These are phyloP conservation scores for Plasmodium yoelii DNA, from an alignment of 169 alveolate species.

Conservation along the genomic window DNA sequence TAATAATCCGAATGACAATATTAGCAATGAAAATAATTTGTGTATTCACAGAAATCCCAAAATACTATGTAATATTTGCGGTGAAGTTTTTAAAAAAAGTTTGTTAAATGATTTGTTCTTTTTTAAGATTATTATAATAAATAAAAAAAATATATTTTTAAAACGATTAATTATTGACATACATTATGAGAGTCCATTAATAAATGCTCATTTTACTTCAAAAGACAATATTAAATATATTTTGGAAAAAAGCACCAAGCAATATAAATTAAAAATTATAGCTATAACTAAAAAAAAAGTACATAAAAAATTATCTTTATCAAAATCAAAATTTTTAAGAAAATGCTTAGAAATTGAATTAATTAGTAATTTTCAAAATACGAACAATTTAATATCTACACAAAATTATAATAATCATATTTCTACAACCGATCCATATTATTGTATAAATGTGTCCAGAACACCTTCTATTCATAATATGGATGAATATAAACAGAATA, in stretches of 20 bases:
- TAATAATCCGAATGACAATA: not conserved
- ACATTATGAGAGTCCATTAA: constrained; percentile 68
- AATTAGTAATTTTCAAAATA: constrained; percentile 18
- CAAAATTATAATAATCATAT: not conserved
- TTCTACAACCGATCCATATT: not conserved
- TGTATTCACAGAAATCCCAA: constrained; percentile 40
- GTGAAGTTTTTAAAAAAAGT: constrained; percentile 40
- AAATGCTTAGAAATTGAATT: constrained; percentile 75
- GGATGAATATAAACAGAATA: constrained; percentile 4
- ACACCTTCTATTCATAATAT: not conserved
- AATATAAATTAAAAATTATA: constrained; percentile 68
- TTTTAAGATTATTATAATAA: constrained; percentile 47
- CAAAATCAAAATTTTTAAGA: constrained; percentile 65
- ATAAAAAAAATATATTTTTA: constrained; percentile 34
- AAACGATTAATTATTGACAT: constrained; percentile 41
- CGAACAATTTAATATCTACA: not conserved
- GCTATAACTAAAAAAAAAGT: constrained; percentile 69
- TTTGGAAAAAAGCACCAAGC: constrained; percentile 46
- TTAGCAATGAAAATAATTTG: not conserved
- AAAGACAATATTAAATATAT: constrained; percentile 60
- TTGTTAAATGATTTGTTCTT: constrained; percentile 36
- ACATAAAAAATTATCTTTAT: constrained; percentile 57
- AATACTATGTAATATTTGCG: constrained; percentile 37
- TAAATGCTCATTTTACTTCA: constrained; percentile 34
- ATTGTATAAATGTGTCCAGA: not conserved